These are phyloP conservation scores for Aspergillus neoniger DNA, from an alignment of 2,329 filamentous ascomycete species.

Conservation along the genomic window DNA sequence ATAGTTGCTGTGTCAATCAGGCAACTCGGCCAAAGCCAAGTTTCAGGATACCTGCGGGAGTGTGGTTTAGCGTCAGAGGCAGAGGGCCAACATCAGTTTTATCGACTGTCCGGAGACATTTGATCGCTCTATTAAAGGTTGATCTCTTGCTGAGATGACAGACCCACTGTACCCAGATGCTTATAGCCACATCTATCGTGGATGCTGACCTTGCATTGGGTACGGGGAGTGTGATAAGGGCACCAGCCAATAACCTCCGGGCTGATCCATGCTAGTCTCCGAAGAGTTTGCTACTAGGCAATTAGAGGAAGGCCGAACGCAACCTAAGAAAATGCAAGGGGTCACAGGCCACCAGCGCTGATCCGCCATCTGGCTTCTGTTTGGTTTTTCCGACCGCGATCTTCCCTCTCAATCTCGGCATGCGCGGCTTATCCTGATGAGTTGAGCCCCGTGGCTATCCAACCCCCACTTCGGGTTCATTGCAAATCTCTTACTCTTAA, in stretches of 20 bases:
- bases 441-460: background rate
- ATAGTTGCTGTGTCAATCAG: no score
- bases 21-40: no score
- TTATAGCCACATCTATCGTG: background rate
- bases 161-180: no score
- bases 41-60: no score
- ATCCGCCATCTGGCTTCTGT: background rate
- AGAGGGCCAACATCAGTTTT: no score
- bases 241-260: background rate
- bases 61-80: no score
- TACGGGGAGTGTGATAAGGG: background rate
- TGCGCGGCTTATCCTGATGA: background rate
- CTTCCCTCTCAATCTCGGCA: background rate
- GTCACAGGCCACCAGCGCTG: conserved; percentile 1
- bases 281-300: background rate
- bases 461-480: background rate
- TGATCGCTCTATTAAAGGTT: no score
- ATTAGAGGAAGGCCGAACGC: background rate
- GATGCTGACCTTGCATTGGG: background rate
- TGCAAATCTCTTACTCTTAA: conserved; percentile 1
- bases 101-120: no score
- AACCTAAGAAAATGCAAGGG: background rate
- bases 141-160: no score
- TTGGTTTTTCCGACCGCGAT: background rate
- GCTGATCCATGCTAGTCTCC: background rate